These are phyloP conservation scores for Sporothrix sp. DNA, from an alignment of 2,329 filamentous ascomycete species.

Conservation along the genomic window DNA sequence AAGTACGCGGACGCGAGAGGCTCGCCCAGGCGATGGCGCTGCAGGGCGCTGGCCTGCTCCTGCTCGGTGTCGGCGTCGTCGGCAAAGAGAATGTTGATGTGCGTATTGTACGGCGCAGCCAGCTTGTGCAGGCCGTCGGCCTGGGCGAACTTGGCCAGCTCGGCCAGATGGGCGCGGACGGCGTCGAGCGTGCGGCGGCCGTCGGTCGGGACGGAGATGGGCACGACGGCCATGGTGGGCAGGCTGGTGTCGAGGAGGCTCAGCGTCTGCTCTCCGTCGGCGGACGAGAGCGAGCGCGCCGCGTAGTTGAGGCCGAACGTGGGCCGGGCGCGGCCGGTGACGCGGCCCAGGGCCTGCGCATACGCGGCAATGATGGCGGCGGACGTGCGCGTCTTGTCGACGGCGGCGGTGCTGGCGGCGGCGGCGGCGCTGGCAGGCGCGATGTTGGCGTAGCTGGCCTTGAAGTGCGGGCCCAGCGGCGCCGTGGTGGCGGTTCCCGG, in stretches of 20 bases:
- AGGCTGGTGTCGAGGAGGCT: slow-evolving; percentile 4
- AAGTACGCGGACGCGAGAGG: slow-evolving; percentile 16
- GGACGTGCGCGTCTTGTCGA: slow-evolving; percentile 10
- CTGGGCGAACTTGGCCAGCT: slow-evolving; percentile 16
- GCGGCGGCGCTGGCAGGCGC: background rate
- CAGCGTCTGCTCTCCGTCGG: slow-evolving; percentile 10
- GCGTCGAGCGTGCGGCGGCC: background rate
- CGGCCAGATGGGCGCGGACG: slow-evolving; percentile 14
- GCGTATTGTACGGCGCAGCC: slow-evolving; percentile 13
- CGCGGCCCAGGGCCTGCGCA: slow-evolving; percentile 9
- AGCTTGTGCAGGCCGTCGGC: slow-evolving; percentile 12
- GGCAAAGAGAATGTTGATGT: slow-evolving; percentile 16
- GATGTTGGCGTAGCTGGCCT: slow-evolving; percentile 7
- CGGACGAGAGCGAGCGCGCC: slow-evolving; percentile 13
- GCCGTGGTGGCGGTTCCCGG: background rate
- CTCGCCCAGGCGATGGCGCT: slow-evolving; percentile 14
- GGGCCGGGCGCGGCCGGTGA: slow-evolving; percentile 9
- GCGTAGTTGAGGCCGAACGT: slow-evolving; percentile 17
- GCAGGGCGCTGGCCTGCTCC: background rate
- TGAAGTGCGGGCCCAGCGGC: slow-evolving; percentile 15
- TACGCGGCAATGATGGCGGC: slow-evolving; percentile 14
- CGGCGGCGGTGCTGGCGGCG: too few species aligned
- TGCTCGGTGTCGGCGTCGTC: background rate
- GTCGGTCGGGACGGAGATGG: background rate
- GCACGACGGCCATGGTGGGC: background rate